These are phyloP conservation scores for Colletotrichum theobromicola DNA, from an alignment of 2,329 filamentous ascomycete genomes.

Conservation along the genomic window DNA sequence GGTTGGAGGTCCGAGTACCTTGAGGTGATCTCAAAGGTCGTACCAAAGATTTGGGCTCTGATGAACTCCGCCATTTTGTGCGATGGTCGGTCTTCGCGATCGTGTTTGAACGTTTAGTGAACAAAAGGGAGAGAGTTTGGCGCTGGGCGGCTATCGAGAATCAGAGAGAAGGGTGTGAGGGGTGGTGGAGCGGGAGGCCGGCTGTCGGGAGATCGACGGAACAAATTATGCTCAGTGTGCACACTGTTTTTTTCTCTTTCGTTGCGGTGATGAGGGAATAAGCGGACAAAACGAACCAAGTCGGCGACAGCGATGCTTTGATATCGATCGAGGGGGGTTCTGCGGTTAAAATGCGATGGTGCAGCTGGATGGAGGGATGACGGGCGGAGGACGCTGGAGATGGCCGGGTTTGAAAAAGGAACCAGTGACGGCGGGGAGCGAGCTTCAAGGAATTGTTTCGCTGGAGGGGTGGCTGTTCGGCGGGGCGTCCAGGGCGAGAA, in stretches of 20 bases:
- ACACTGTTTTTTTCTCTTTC: neutral
- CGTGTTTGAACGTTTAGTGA: neutral
- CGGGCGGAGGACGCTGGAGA: neutral
- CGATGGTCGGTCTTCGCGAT: conserved; percentile 17
- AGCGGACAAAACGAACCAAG: neutral
- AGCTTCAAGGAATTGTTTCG: conserved; percentile 22
- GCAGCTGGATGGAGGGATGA: neutral
- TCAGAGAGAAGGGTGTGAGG: conserved; percentile 1
- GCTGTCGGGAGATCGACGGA: conserved; percentile 2
- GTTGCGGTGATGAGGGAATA: neutral
- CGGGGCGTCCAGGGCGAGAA: conserved; percentile 8
- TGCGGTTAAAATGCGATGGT: neutral
- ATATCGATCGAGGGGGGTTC: neutral
- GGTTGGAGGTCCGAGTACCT: conserved; percentile 97
- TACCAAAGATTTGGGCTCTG: conserved; percentile 98
- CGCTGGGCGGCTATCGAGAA: neutral
- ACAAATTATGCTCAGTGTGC: neutral
- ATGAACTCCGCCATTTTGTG: conserved; percentile 97
- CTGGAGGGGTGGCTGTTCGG: conserved; percentile 10
- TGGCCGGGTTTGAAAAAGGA: conserved; percentile 14
- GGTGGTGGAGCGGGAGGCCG: neutral
- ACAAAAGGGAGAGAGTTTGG: neutral
- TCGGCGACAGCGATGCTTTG: neutral
- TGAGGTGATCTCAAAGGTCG: conserved; percentile 99
- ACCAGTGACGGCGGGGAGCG: conserved; percentile 12